Percentiles rank a stretch among this genome's conserved stretches.
phyloP scores from a whole-genome alignment of 768 basidiomycete genomes.

The Serendipita sp. region DNA sequence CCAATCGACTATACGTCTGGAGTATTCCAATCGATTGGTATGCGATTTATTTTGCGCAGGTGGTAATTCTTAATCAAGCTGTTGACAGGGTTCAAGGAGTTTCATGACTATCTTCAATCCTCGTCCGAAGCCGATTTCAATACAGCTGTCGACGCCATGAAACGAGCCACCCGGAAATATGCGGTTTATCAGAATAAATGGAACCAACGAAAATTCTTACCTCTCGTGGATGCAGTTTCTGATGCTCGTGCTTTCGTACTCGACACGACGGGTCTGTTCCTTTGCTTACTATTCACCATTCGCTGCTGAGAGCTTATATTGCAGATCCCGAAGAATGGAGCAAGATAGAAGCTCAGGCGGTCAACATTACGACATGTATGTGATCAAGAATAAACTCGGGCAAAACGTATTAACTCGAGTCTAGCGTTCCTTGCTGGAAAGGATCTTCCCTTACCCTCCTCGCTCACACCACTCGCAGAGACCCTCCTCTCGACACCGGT shows the following conservation, averaged over 20 bases:
- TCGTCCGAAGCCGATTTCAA: conserved; percentile 29
- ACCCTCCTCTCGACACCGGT: neutral
- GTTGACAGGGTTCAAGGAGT: conserved; percentile 76
- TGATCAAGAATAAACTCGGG: neutral
- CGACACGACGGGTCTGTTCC: conserved; percentile 46
- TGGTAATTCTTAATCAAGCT: neutral
- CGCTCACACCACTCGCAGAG: neutral
- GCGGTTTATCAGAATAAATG: conserved; percentile 83
- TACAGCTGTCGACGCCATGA: conserved; percentile 60
- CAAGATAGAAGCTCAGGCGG: neutral
- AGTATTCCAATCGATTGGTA: conserved; percentile 90
- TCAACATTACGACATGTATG: neutral
- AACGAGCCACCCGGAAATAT: conserved; percentile 75
- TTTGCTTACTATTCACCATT: neutral
- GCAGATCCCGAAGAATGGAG: neutral
- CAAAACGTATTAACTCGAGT: neutral
- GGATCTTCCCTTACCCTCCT: neutral
- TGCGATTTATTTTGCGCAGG: conserved; percentile 9
- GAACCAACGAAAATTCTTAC: conserved; percentile 81
- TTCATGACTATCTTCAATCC: conserved; percentile 46
- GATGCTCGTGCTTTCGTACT: conserved; percentile 38
- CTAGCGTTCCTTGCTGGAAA: neutral
- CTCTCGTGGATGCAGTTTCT: conserved; percentile 38
- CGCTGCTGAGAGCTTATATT: neutral
- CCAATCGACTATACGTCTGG: conserved; percentile 56